Evolutionary conservation across 768 basidiomycete genomes (phyloP).

Genomic region (Termitomyces sp.): DNA sequence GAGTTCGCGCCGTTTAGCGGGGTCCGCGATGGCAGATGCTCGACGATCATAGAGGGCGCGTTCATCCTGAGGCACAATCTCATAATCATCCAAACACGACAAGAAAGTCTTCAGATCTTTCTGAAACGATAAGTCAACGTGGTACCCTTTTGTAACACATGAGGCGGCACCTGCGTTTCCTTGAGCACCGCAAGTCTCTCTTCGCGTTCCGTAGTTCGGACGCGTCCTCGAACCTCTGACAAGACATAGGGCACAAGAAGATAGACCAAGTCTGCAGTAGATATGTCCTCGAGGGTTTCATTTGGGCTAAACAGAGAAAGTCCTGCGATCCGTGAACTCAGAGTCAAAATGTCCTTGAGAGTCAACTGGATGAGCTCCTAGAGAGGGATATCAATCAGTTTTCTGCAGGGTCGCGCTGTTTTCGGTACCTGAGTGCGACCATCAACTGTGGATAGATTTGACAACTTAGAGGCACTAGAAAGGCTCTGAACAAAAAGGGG

Average conservation of each 20-base stretch:
- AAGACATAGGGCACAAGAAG: constrained; percentile 65
- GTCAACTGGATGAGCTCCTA: constrained; percentile 58
- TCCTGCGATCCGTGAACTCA: constrained; percentile 48
- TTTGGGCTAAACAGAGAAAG: constrained; percentile 81
- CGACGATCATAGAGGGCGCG: constrained; percentile 48
- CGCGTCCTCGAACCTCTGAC: constrained; percentile 61
- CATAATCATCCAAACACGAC: constrained; percentile 55
- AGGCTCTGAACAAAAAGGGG: constrained; percentile 33
- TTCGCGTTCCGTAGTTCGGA: constrained; percentile 47
- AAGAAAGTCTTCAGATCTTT: constrained; percentile 43
- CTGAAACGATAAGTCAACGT: constrained; percentile 28
- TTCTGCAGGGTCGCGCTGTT: no score
- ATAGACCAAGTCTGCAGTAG: constrained; percentile 72
- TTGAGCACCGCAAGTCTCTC: constrained; percentile 54
- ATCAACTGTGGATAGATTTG: constrained; percentile 33
- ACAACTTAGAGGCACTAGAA: constrained; percentile 31
- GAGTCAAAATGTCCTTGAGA: constrained; percentile 48
- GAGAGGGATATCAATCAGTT: background rate
- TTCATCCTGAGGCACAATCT: constrained; percentile 59
- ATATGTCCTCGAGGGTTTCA: constrained; percentile 77
- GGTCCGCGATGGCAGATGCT: constrained; percentile 49
- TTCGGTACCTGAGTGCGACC: constrained; percentile 37
- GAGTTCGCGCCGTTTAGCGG: constrained; percentile 68
- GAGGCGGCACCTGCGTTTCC: constrained; percentile 51
- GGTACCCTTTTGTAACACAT: constrained; percentile 7